phyloP scores from a whole-genome alignment of 495 filamentous ascomycete genomes.

The Podospora bellae-mahoneyi region DNA sequence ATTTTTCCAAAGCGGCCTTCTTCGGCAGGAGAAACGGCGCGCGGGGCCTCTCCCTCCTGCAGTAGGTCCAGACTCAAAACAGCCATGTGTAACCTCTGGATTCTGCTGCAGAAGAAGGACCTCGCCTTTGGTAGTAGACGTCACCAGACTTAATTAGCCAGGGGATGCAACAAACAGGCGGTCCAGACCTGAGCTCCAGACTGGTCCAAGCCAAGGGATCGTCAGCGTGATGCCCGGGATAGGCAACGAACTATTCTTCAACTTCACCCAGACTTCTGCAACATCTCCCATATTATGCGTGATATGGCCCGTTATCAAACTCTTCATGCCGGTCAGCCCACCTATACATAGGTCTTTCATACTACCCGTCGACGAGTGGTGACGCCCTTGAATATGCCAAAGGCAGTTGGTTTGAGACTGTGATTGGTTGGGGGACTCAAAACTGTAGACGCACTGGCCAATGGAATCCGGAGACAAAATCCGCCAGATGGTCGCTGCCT shows the following conservation, averaged over 20 bases:
- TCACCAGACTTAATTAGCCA: conserved; percentile 6
- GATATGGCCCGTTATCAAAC: neutral
- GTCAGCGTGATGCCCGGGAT: neutral
- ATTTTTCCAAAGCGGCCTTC: neutral
- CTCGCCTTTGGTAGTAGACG: neutral
- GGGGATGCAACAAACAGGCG: conserved; percentile 4
- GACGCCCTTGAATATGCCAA: neutral
- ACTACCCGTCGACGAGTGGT: neutral
- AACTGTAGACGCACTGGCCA: neutral
- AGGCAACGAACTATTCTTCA: neutral
- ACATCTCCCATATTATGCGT: neutral
- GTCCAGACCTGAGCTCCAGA: conserved; percentile 8
- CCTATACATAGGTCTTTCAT: neutral
- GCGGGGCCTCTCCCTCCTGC: neutral
- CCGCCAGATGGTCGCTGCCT: neutral
- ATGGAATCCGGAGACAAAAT: neutral
- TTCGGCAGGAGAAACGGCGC: conserved; percentile 2
- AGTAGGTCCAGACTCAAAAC: neutral
- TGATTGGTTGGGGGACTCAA: neutral
- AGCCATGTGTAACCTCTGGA: neutral
- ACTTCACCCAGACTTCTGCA: neutral
- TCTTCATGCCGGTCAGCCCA: conserved; percentile 2
- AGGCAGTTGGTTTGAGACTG: neutral
- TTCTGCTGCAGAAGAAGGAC: neutral
- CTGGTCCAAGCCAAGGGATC: conserved; percentile 5